Base-by-base conservation (phyloP, 345 rosid genomes). In the Populus euphratica region DNA sequence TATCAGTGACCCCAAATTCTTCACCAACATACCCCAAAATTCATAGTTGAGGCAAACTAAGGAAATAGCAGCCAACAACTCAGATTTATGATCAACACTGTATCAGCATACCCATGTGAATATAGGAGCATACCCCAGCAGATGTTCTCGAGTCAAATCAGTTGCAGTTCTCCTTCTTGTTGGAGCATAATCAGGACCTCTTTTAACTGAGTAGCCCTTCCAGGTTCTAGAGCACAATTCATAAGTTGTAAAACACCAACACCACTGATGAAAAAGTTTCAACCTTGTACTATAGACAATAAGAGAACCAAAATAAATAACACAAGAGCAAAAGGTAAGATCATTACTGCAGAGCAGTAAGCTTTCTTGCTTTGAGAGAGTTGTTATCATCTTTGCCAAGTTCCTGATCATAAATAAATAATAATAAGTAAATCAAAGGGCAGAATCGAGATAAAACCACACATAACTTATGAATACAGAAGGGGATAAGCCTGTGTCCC, bases 101-200 rank as follows among this genome's bases (percentile, higher is more conserved):
- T 11, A 68, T 29, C 8, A 64, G 59, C 49, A 33, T n/a, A 62
- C 33, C 39, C 21, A 64, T 21, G 21, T 59, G 4, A 3, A 33
- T 8, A 43, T 47, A 25, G 5, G 31, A 17, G n/a, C 62, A 36
- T 78, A 95, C 99, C 90, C 91, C 80, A 89, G 97, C 25, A 93
- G 75, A 91, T 93, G 89, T 81, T 93, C 98, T 74, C 94, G 86
- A 83, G 99, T 95, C 86, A 95, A 84, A 83, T 95, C 98, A 41
- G 99, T 91, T 9, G 94, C 91, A 41, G 82, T 86, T 80, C 79
- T 89, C 92, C 86, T 90, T 79, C 97, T 89, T 82, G 82, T 80
- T 2, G 94, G 97, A 69, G 98, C 94, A 85, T 91, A 95, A 54
- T 81, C 89, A 44, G 98, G 91, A 75, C 99, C 99, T 84, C 86